Percentiles rank a stretch among this genome's conserved stretches.
phyloP scores from a whole-genome alignment of 768 basidiomycete species.

The Nevesoporus exiguus region DNA sequence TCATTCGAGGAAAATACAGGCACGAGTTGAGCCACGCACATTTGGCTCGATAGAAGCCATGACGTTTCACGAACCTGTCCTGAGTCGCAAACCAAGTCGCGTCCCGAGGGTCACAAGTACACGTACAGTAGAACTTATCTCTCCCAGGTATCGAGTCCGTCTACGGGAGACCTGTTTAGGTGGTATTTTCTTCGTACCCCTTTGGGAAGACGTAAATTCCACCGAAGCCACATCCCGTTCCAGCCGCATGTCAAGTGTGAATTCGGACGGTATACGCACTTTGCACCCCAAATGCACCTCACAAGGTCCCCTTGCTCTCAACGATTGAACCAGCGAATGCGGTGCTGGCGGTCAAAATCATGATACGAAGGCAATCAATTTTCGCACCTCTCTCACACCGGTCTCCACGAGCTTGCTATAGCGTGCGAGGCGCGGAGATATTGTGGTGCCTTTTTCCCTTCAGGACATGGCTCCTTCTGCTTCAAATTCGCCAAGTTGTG shows the following conservation, averaged over 20 bases:
- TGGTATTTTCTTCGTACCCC: not conserved
- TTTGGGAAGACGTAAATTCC: not conserved
- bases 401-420: slow-evolving; percentile 4
- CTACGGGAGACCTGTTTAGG: not conserved
- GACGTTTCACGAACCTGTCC: slow-evolving; percentile 8
- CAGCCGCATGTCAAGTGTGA: not conserved
- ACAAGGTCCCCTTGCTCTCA: not conserved
- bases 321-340: not conserved
- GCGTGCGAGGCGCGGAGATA: not conserved
- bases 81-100: slow-evolving; percentile 8
- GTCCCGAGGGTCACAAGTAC: slow-evolving; percentile 4
- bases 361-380: not conserved
- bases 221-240: not conserved
- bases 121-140: slow-evolving; percentile 1
- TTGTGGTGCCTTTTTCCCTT: not conserved
- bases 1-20: slow-evolving; percentile 20
- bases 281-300: slow-evolving; percentile 2
- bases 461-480: not conserved
- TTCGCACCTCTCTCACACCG: slow-evolving; percentile 2
- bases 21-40: slow-evolving; percentile 11
- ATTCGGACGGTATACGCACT: not conserved
- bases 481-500: not conserved
- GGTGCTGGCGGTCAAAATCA: not conserved
- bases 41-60: slow-evolving; percentile 8
- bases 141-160: slow-evolving; percentile 14